Conservation (phyloP, 805 yeast species). For the Pichia manshurica region DNA sequence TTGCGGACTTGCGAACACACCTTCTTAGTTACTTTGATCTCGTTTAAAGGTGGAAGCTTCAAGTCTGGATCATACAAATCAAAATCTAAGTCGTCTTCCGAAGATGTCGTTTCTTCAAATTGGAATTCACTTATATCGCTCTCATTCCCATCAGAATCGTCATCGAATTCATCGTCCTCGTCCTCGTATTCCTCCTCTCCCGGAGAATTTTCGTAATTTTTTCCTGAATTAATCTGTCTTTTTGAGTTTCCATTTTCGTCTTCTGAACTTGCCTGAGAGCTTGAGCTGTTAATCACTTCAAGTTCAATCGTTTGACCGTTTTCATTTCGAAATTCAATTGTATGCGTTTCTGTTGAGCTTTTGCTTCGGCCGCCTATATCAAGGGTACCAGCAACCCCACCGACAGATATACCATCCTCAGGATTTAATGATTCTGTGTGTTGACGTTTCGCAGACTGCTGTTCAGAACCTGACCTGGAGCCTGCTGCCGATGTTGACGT, state of each 20-base stretch:
- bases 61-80: slow-evolving; percentile 7
- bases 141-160: slow-evolving; percentile 7
- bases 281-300: slow-evolving; percentile 5
- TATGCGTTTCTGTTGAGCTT: too few species aligned
- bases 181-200: slow-evolving; percentile 2
- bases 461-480: too few species aligned
- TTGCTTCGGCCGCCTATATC: too few species aligned
- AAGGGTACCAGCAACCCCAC: too few species aligned
- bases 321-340: neutral
- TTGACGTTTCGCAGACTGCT: too few species aligned
- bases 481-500: too few species aligned
- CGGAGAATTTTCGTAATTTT: neutral
- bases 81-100: slow-evolving; percentile 5
- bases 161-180: slow-evolving; percentile 3
- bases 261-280: neutral
- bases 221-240: neutral
- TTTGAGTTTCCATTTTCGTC: neutral
- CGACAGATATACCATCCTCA: too few species aligned
- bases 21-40: slow-evolving; percentile 33
- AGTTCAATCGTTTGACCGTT: neutral
- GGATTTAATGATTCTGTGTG: too few species aligned
- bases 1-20: slow-evolving; percentile 43
- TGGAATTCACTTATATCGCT: slow-evolving; percentile 14
- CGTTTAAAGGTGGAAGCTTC: slow-evolving; percentile 17
- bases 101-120: slow-evolving; percentile 7